Evolutionary conservation across 192 early-diverging fungal species (phyloP).

Genomic region (Cetraspora pellucida): DNA sequence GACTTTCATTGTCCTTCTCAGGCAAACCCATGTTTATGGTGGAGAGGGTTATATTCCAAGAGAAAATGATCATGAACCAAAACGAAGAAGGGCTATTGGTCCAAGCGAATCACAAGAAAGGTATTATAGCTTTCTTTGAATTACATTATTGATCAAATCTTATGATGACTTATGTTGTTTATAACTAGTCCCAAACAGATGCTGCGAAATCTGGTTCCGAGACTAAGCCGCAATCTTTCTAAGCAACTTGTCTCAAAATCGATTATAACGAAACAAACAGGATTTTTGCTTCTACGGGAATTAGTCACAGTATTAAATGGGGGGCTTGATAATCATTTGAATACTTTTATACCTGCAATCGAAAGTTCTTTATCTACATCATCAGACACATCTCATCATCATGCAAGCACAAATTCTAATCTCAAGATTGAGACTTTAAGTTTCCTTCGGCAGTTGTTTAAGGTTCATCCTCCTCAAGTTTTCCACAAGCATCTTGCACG

Average conservation of each 20-base stretch:
- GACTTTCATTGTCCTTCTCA: constrained; percentile 70
- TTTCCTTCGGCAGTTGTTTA: constrained; percentile 72
- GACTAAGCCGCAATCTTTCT: constrained; percentile 62
- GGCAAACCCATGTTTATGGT: constrained; percentile 57
- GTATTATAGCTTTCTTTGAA: constrained; percentile 26
- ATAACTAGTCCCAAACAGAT: constrained; percentile 53
- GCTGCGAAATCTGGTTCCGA: constrained; percentile 65
- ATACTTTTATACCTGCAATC: constrained; percentile 70
- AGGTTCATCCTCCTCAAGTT: constrained; percentile 57
- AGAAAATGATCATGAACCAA: constrained; percentile 48
- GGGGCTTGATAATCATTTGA: constrained; percentile 66
- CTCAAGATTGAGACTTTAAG: constrained; percentile 81
- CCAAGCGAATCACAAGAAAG: constrained; percentile 53
- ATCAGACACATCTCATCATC: constrained; percentile 53
- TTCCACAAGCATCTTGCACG: constrained; percentile 59
- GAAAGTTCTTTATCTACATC: constrained; percentile 64
- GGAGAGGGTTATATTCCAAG: constrained; percentile 45
- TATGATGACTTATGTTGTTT: not conserved
- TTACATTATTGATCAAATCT: not conserved
- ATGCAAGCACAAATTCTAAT: constrained; percentile 69
- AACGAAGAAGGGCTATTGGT: constrained; percentile 47
- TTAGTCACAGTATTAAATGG: constrained; percentile 72
- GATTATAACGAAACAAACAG: constrained; percentile 69
- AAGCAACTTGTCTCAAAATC: constrained; percentile 77
- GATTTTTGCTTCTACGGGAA: constrained; percentile 73